Conservation (phyloP, 2,329 filamentous ascomycete genomes). For the Fusarium guadeloupense region DNA sequence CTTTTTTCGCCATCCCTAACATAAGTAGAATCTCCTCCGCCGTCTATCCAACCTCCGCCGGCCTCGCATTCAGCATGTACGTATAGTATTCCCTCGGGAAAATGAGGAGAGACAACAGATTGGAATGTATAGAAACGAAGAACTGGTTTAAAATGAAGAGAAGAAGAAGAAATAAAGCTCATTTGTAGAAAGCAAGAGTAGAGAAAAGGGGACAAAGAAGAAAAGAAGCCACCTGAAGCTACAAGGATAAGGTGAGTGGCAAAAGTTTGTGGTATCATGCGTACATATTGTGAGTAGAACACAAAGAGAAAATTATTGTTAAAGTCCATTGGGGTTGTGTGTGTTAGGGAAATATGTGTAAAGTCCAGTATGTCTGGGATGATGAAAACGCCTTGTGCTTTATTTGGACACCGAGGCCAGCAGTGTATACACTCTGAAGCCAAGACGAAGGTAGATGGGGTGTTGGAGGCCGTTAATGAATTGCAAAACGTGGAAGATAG, state of each 20-base stretch:
- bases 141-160: slow-evolving; percentile 1
- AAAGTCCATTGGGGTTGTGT: neutral
- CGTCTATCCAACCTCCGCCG: slow-evolving; percentile 25
- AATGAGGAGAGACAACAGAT: slow-evolving; percentile 8
- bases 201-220: slow-evolving; percentile 18
- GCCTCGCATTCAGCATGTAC: neutral
- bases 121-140: slow-evolving; percentile 3
- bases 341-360: slow-evolving; percentile 13
- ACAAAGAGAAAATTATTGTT: slow-evolving; percentile 28
- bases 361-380: neutral
- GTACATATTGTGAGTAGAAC: slow-evolving; percentile 35
- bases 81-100: neutral
- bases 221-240: slow-evolving; percentile 27
- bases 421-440: slow-evolving; percentile 22
- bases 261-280: slow-evolving; percentile 37
- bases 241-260: slow-evolving; percentile 14
- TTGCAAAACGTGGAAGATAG: slow-evolving; percentile 19
- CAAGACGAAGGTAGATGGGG: slow-evolving; percentile 11
- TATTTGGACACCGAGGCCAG: slow-evolving; percentile 14
- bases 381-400: slow-evolving; percentile 6
- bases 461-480: slow-evolving; percentile 34
- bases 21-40: slow-evolving; percentile 9
- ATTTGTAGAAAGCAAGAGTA: slow-evolving; percentile 13
- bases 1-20: slow-evolving; percentile 1
- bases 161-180: slow-evolving; percentile 11